These are phyloP conservation scores for Pseudozyma pruni DNA, from an alignment of 1,284 basidiomycete species.

Conservation along the genomic window DNA sequence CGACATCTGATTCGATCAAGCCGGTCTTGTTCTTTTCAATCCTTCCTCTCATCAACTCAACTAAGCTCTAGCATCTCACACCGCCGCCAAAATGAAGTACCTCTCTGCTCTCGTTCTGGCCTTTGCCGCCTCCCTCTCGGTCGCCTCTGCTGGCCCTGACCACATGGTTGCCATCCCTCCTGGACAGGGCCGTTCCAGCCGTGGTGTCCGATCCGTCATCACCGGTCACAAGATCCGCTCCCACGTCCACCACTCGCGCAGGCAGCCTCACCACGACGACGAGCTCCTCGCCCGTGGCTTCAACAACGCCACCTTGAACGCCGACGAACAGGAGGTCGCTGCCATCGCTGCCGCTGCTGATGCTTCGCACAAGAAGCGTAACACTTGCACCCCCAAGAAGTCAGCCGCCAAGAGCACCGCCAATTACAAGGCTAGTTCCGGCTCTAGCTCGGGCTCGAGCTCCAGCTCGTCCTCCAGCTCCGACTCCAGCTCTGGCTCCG, in stretches of 20 bases:
- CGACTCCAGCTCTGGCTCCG: slow-evolving; percentile 18
- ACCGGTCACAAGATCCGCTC: slow-evolving; percentile 55
- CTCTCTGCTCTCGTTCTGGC: slow-evolving; percentile 48
- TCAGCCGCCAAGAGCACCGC: slow-evolving; percentile 14
- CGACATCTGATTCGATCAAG: slow-evolving; percentile 11
- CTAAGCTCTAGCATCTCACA: neutral
- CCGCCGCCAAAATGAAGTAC: slow-evolving; percentile 39
- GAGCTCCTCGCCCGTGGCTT: slow-evolving; percentile 20
- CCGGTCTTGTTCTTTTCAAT: slow-evolving; percentile 20
- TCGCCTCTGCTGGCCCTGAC: slow-evolving; percentile 34
- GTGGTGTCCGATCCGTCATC: slow-evolving; percentile 47
- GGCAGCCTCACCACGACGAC: slow-evolving; percentile 23
- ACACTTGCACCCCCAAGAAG: slow-evolving; percentile 37
- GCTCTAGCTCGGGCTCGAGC: slow-evolving; percentile 3
- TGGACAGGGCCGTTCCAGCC: slow-evolving; percentile 46
- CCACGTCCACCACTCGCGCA: slow-evolving; percentile 46
- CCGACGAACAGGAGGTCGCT: slow-evolving; percentile 31
- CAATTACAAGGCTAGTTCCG: slow-evolving; percentile 23
- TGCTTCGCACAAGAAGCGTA: slow-evolving; percentile 39
- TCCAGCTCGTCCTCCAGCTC: slow-evolving; percentile 10
- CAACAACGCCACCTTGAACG: slow-evolving; percentile 36
- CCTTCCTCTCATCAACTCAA: slow-evolving; percentile 2
- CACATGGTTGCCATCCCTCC: slow-evolving; percentile 27
- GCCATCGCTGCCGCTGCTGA: slow-evolving; percentile 27
- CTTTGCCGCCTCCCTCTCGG: slow-evolving; percentile 31